phyloP scores from a whole-genome alignment of 441 rosid species.

The California macrophylla region DNA sequence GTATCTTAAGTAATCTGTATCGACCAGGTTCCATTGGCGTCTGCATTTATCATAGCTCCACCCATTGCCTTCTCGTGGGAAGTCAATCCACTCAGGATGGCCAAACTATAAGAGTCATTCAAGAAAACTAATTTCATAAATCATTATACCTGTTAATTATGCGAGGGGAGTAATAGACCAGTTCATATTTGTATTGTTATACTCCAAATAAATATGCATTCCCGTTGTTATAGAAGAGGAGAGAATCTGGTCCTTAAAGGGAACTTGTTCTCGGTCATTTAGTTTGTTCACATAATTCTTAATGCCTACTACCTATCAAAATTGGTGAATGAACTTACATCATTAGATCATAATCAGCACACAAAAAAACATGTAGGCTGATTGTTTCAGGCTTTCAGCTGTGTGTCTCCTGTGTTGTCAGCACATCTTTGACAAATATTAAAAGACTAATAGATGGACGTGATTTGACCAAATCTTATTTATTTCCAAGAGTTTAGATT shows the following conservation, averaged over 20 bases:
- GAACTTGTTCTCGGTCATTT: not conserved
- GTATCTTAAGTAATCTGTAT: constrained; percentile 56
- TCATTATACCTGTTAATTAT: not conserved
- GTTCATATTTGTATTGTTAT: not conserved
- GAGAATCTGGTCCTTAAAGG: not conserved
- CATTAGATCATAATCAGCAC: not conserved
- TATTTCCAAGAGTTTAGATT: constrained; percentile 4
- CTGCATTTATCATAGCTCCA: constrained; percentile 83
- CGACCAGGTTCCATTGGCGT: constrained; percentile 64
- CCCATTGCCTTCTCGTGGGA: constrained; percentile 79
- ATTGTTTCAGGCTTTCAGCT: not conserved
- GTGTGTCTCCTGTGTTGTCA: not conserved
- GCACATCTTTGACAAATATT: not conserved
- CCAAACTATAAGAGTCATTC: constrained; percentile 52
- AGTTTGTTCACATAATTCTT: not conserved
- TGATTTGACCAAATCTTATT: constrained; percentile 1
- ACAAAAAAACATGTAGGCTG: not conserved
- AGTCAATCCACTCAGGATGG: constrained; percentile 87
- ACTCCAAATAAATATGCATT: not conserved
- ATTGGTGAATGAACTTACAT: not conserved
- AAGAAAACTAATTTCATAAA: constrained; percentile 6
- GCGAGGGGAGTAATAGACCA: not conserved
- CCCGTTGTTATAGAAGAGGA: not conserved
- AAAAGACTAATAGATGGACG: constrained; percentile 3
- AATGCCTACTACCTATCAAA: not conserved